Evolutionary conservation across 2,329 filamentous ascomycete species (phyloP), one percentile per base, ranked within the genome.

Genomic region (Trichoderma gracile): DNA sequence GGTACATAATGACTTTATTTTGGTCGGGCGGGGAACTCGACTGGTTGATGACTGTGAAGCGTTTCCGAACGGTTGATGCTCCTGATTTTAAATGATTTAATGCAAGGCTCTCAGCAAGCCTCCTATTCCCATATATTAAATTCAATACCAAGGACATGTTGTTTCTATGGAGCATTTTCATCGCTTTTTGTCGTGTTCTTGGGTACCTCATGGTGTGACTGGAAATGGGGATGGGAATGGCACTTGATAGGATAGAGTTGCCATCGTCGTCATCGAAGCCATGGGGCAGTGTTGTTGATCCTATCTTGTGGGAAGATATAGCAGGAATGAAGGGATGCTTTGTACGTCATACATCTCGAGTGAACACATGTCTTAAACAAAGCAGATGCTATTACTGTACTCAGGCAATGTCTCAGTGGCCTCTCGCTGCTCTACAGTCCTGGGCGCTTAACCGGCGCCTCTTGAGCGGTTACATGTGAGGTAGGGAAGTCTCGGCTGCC

Each of bases 81-180:
- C 25, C 58, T 61, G 58, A 45, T 3, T 53, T 61, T 53, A 61
- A 33, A 61, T 61, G 58, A 61, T 61, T 53, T 61, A 61, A 61
- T 61, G 58, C 58, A 61, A 45, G 58, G 38, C 42, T 60, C 45
- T 5, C 53, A 25, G 21, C n/a, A 53, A 54, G 58, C 58, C 58
- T 54, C 25, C n/a, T 60, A 61, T 61, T 61, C 47, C 58, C 58
- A 38, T 53, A 27, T 59, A 53, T 53, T 46, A 45, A 9, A 54
- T 61, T 53, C 58, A 46, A 61, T 61, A 53, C 38, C 47, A 53
- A 53, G 15, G 27, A 50, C 47, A 43, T 19, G 14, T 46, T 53
- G 53, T 61, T 45, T 42, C n/a, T 45, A 38, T 60, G 38, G 40
- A 60, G 47, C 19, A 21, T 40, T 10, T 33, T 7, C 10, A 6